Base-by-base conservation (phyloP, 2,329 filamentous ascomycete genomes). In the Lecanoromycetidae sp. region DNA sequence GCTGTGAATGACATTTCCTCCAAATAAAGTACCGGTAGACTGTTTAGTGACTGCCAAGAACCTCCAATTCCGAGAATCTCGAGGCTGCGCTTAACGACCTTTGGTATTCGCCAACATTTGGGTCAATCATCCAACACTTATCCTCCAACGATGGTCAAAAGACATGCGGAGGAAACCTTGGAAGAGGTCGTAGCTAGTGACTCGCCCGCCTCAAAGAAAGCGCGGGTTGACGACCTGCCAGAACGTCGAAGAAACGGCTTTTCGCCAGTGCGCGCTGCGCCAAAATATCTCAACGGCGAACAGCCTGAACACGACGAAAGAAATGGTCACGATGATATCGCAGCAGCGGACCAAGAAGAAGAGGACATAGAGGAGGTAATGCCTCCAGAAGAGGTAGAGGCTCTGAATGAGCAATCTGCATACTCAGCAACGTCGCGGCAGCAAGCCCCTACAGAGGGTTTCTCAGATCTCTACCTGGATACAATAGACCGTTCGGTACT, bases 381-480 rank as follows among this genome's bases (percentile, higher is more conserved):
- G 10, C 27, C 39, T n/a, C 23, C 32, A 12, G 51, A 38, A 20
- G 46, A 48, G 32, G 61, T 55, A 27, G 64, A 63, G 46, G 54
- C 56, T 23, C 63, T 66, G 25, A 64, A 69, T 38, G 60, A 66
- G 42, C 56, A 52, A 29, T 57, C 61, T 17, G 58, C 58, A 20
- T 57, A 64, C 47, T 60, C 60, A 37, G 64, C 63, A 10, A 64
- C 68, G 34, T 60, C 66, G 54, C 79, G 86, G 54, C 87, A 94
- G 63, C 71, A 72, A 41, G 85, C 82, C 36, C 87, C 90, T 13
- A 77, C 84, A 27, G 84, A 84, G 62, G 90, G 90, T 52, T 98
- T 95, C 69, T 82, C 84, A 58, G 90, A 98, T 63, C 79, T 98
- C 23, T 98, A 98, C 64, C 84, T 98, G 57, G 91, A 98, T 70